Conservation (phyloP, 169 alveolate species). For the Babesia ovis region DNA sequence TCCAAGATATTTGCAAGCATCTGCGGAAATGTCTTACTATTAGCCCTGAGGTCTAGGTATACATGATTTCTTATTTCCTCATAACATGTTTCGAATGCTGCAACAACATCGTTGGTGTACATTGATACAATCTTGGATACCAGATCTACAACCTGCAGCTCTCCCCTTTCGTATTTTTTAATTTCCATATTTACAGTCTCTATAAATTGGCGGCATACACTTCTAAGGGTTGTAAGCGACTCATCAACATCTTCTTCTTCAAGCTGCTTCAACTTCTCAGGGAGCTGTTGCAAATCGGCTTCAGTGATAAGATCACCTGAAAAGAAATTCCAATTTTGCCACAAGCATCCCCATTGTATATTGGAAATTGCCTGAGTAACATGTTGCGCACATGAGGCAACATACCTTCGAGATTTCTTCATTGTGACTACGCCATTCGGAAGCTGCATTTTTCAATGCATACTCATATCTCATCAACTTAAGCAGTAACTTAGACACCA, state of each 20-base stretch:
- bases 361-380: slow-evolving; percentile 23
- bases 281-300: slow-evolving; percentile 5
- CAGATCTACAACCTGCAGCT: not conserved
- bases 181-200: not conserved
- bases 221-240: not conserved
- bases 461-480: slow-evolving; percentile 40
- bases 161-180: not conserved
- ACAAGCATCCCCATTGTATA: slow-evolving; percentile 52
- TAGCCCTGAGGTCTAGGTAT: slow-evolving; percentile 17
- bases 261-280: not conserved
- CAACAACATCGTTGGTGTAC: slow-evolving; percentile 12
- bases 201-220: slow-evolving; percentile 2
- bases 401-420: slow-evolving; percentile 47
- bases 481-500: slow-evolving; percentile 13
- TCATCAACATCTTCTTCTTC: not conserved
- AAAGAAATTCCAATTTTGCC: slow-evolving; percentile 62
- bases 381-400: not conserved
- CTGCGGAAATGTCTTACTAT: slow-evolving; percentile 22
- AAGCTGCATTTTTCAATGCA: slow-evolving; percentile 15
- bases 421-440: slow-evolving; percentile 23
- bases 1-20: slow-evolving; percentile 1
- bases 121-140: not conserved
- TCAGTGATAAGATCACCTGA: slow-evolving; percentile 42
- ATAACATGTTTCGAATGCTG: not conserved
- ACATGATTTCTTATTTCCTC: slow-evolving; percentile 5